Base-by-base conservation (phyloP, 805 yeast species). In the Wickerhamiella nectarea region DNA sequence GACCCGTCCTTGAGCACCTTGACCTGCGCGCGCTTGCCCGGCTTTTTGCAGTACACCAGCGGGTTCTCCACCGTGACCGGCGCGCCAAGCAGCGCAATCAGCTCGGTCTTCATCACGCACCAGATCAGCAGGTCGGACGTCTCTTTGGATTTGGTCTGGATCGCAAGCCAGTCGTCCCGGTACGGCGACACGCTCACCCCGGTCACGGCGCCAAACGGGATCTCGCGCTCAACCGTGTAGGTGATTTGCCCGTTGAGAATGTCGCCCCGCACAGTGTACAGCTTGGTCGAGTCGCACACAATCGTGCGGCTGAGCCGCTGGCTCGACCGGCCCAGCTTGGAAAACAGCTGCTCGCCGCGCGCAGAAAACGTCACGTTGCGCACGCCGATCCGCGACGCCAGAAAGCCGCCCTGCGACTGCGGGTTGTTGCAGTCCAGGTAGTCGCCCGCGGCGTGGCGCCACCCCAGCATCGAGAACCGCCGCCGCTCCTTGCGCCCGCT, bases 291-390 rank as follows among this genome's bases (percentile, higher is more conserved):
- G 0, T 95, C 82, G 48, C 91, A 63, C 35, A 91, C 65, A 50
- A 85, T 75, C 4, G 80, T 72, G 48, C 91, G 73, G 36, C 80
- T 78, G 44, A 83, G 57, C 48, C 95, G 69, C 50, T 74, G 76
- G 5, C 95, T 80, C 0, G 97, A 86, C 52, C 97, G 71, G 47
- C 98, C 98, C 61, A 91, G 85, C 55, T 91, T 89, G 10, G 94
- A 70, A 51, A 74, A 75, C 45, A 91, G 66, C 26, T 77, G 72
- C 58, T 91, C 95, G 35, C 94, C 94, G 39, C 79, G 75, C 37
- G 74, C 64, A 2, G 96, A 85, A 56, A 89, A 91, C 2, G 76
- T 56, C n/a, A 85, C 78, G 12, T 80, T 95, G 14, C 64, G 65
- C 34, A 91, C 74, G 4, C 87, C 85, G 9, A 75, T 72, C 44